Conservation (phyloP, 306 rosid genomes). For the Ceratonia siliqua region DNA sequence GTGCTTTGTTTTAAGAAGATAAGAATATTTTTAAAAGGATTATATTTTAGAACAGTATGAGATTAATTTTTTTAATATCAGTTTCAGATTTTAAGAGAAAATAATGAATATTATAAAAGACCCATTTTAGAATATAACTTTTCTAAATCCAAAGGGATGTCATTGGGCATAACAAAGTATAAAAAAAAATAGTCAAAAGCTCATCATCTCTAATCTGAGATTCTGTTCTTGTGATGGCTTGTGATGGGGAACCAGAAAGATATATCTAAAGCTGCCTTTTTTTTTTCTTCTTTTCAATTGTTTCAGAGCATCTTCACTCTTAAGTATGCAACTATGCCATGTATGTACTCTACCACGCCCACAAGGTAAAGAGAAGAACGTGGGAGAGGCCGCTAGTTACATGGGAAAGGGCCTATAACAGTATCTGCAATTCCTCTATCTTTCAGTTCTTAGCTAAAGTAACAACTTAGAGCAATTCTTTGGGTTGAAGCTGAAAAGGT, state of each 20-base stretch:
- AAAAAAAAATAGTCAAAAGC: constrained; percentile 57
- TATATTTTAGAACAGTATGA: no score
- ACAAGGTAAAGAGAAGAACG: constrained; percentile 28
- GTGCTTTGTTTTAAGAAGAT: constrained; percentile 46
- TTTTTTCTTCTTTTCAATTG: constrained; percentile 37
- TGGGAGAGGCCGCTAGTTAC: constrained; percentile 39
- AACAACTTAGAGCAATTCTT: constrained; percentile 32
- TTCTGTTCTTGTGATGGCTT: constrained; percentile 83
- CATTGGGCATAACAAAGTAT: constrained; percentile 35
- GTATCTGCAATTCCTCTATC: constrained; percentile 45
- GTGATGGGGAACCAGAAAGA: constrained; percentile 62
- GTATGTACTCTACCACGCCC: constrained; percentile 17
- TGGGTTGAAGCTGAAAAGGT: constrained; percentile 35
- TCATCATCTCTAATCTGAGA: constrained; percentile 76
- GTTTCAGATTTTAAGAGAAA: no score
- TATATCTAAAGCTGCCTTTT: constrained; percentile 65
- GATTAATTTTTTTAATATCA: no score
- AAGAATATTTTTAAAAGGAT: constrained; percentile 39
- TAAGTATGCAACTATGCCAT: constrained; percentile 20
- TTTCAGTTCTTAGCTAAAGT: constrained; percentile 42
- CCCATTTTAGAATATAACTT: no score
- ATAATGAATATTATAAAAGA: no score
- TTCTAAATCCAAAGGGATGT: constrained; percentile 25
- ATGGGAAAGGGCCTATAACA: constrained; percentile 46
- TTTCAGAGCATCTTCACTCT: constrained; percentile 72